Evolutionary conservation across 768 basidiomycete genomes (phyloP).

Genomic region (Leccinum truebloodii): DNA sequence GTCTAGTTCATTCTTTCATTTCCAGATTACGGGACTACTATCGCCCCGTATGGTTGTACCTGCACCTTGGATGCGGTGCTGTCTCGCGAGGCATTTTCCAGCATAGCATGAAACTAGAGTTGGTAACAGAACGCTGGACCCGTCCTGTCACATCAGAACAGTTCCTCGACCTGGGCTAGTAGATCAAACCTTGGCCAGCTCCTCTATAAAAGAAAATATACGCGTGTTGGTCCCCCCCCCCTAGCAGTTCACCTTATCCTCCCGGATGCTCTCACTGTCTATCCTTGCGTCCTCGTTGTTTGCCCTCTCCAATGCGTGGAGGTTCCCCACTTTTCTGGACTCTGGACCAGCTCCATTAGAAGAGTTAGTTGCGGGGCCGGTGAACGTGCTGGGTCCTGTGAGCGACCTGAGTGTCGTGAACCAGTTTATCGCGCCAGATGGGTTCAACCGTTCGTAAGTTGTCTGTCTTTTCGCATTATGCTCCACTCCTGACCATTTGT

Average conservation of each 20-base stretch:
- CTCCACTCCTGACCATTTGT: not conserved
- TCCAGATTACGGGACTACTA: not conserved
- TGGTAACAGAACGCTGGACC: not conserved
- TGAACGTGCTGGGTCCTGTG: conserved; percentile 21
- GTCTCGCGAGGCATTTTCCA: not conserved
- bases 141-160: not conserved
- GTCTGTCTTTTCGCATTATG: not conserved
- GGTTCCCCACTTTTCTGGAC: not conserved
- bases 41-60: not conserved
- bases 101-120: not conserved
- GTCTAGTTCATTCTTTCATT: too few relatives aligned
- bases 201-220: conserved; percentile 12
- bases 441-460: conserved; percentile 42
- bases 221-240: too few relatives aligned
- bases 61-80: not conserved
- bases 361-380: not conserved
- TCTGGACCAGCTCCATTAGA: not conserved
- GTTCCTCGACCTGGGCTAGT: not conserved
- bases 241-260: not conserved
- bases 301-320: conserved; percentile 6
- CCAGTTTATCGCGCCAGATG: conserved; percentile 46
- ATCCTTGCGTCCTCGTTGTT: conserved; percentile 13
- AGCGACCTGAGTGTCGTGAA: conserved; percentile 39
- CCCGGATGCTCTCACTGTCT: conserved; percentile 8
- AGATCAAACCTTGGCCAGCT: not conserved